Conservation (phyloP, 257 asterid species). For the Misopates orontium region DNA sequence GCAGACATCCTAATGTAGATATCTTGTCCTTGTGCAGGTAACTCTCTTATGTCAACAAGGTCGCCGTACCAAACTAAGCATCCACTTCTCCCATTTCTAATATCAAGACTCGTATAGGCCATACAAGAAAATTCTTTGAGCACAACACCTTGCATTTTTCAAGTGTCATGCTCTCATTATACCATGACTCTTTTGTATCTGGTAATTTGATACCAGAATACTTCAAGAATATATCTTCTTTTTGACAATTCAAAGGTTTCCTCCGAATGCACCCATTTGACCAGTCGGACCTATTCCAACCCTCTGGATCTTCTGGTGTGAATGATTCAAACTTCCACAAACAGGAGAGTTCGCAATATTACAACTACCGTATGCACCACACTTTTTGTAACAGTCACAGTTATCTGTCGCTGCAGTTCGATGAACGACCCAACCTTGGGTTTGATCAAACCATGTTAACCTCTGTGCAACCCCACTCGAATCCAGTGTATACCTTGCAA, state of each 20-base stretch:
- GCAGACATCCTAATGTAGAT: constrained; percentile 31
- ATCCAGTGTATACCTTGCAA: too few species aligned
- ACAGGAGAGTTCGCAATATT: constrained; percentile 12
- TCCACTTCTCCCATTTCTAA: constrained; percentile 24
- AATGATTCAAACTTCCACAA: constrained; percentile 27
- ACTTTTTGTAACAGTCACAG: constrained; percentile 24
- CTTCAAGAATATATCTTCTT: constrained; percentile 23
- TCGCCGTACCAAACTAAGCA: constrained; percentile 27
- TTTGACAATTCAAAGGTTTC: constrained; percentile 18
- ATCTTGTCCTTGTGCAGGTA: constrained; percentile 24
- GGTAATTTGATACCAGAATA: constrained; percentile 29
- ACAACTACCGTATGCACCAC: constrained; percentile 29
- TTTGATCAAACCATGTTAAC: too few species aligned
- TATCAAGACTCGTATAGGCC: constrained; percentile 25
- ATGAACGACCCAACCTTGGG: constrained; percentile 22
- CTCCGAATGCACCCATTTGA: constrained; percentile 23
- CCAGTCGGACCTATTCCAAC: constrained; percentile 26
- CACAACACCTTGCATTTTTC: constrained; percentile 26
- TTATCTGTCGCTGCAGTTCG: constrained; percentile 18
- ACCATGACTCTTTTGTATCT: constrained; percentile 27
- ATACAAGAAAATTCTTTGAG: constrained; percentile 30
- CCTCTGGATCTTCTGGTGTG: constrained; percentile 15
- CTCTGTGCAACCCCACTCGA: too few species aligned
- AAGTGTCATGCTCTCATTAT: constrained; percentile 12
- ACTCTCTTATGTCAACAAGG: constrained; percentile 26